A percentile compares a stretch with the other conserved stretches of the same genome.
Conservation (phyloP, 257 asterid species). For the Jacaranda copaia region DNA sequence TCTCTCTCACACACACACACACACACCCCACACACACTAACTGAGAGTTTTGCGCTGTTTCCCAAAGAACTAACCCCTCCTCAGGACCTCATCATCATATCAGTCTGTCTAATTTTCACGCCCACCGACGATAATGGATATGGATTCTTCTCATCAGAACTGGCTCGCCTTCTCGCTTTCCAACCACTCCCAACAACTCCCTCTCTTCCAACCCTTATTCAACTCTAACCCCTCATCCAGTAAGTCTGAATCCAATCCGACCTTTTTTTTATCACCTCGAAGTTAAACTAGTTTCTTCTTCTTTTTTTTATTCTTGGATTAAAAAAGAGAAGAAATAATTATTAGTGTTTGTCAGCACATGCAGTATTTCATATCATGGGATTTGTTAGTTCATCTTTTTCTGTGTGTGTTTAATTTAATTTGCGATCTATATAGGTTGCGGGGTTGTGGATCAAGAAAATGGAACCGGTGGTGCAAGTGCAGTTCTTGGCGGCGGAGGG, state of each 20-base stretch:
- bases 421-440: conserved; percentile 25
- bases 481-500: conserved; percentile 35
- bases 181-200: conserved; percentile 44
- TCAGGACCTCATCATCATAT: background rate
- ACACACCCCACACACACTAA: background rate
- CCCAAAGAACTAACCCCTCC: conserved; percentile 47
- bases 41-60: conserved; percentile 53
- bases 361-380: background rate
- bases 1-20: conserved; percentile 35
- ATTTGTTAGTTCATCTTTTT: conserved; percentile 6
- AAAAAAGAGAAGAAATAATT: background rate
- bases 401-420: background rate
- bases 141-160: conserved; percentile 68
- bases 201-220: conserved; percentile 58
- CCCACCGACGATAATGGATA: conserved; percentile 52
- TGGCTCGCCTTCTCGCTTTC: conserved; percentile 94
- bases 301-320: background rate
- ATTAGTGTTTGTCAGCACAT: conserved; percentile 39
- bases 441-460: conserved; percentile 39
- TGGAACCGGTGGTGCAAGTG: conserved; percentile 33
- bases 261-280: conserved; percentile 10
- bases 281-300: too few relatives aligned
- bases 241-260: conserved; percentile 7
- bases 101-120: conserved; percentile 40
- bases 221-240: conserved; percentile 29